Evolutionary conservation across 83 land plant species (phyloP).

Genomic region (Picea engelmannii): DNA sequence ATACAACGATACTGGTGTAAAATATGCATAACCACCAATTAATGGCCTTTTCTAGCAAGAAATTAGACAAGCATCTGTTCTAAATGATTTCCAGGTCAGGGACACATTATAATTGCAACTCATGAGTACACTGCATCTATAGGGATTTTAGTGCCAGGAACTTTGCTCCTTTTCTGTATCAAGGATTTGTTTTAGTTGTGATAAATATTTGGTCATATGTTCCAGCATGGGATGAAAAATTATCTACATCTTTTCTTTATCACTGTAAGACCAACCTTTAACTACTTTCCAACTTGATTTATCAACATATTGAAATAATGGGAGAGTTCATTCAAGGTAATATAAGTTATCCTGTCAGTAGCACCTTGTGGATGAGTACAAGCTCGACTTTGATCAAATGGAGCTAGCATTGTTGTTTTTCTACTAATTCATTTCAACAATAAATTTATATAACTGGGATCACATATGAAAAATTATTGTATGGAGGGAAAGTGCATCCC

Average conservation of each 20-base stretch:
- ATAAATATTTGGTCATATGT: no score
- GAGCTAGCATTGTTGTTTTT: neutral
- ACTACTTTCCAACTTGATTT: constrained; percentile 64
- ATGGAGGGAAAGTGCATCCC: constrained; percentile 36
- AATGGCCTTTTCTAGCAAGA: no score
- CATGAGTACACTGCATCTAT: no score
- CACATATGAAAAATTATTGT: neutral
- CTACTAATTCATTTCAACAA: neutral
- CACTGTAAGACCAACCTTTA: constrained; percentile 74
- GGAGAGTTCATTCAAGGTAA: constrained; percentile 42
- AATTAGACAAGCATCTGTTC: no score
- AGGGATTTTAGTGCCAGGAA: no score
- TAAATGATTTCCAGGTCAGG: no score
- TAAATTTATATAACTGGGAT: neutral
- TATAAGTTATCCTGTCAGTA: constrained; percentile 8
- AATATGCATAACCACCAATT: no score
- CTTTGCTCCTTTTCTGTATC: no score
- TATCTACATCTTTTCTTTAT: constrained; percentile 81
- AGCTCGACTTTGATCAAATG: neutral
- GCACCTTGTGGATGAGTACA: neutral
- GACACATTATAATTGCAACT: no score
- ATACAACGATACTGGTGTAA: no score
- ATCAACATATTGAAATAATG: constrained; percentile 69
- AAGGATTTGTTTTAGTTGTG: no score
- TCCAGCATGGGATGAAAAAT: constrained; percentile 72